phyloP scores from a whole-genome alignment of 2,329 filamentous ascomycete genomes.

The Lecanosticta acicola region DNA sequence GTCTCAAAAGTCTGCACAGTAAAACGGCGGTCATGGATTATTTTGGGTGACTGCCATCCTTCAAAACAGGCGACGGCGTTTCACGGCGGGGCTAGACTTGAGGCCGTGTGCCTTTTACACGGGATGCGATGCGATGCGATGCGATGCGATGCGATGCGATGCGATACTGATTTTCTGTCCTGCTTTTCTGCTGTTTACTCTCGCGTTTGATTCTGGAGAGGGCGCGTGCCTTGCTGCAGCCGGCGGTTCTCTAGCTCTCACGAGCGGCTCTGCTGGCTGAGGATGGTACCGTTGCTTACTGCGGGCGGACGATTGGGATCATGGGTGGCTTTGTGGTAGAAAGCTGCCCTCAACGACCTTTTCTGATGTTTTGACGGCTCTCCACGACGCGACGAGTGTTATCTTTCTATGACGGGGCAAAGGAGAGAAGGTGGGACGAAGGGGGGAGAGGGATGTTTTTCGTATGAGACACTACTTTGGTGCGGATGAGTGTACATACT shows the following conservation, averaged over 20 bases:
- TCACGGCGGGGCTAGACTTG: not conserved
- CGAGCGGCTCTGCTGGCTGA: not conserved
- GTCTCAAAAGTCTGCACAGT: slow-evolving; percentile 11
- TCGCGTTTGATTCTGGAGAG: slow-evolving; percentile 6
- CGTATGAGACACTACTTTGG: slow-evolving; percentile 10
- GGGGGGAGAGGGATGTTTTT: slow-evolving; percentile 1
- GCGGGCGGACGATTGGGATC: slow-evolving; percentile 2
- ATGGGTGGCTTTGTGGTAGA: slow-evolving; percentile 7
- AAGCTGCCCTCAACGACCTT: slow-evolving; percentile 1
- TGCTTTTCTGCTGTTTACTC: slow-evolving; percentile 8
- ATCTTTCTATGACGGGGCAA: slow-evolving; percentile 6
- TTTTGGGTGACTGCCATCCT: slow-evolving; percentile 4
- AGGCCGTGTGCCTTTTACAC: not conserved
- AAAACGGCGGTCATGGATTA: slow-evolving; percentile 3
- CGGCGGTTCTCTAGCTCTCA: not conserved
- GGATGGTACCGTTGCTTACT: slow-evolving; percentile 2
- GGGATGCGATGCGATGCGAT: not conserved
- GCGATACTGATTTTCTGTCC: not conserved
- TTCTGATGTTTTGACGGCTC: slow-evolving; percentile 2
- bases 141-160: slow-evolving; percentile 13
- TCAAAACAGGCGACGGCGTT: slow-evolving; percentile 15
- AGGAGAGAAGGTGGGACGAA: slow-evolving; percentile 3
- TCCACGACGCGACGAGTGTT: slow-evolving; percentile 9
- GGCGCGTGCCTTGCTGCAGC: not conserved
- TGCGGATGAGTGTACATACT: slow-evolving; percentile 12